phyloP scores from a whole-genome alignment of 2,329 filamentous ascomycete genomes.

The Epichloe gansuensis region DNA sequence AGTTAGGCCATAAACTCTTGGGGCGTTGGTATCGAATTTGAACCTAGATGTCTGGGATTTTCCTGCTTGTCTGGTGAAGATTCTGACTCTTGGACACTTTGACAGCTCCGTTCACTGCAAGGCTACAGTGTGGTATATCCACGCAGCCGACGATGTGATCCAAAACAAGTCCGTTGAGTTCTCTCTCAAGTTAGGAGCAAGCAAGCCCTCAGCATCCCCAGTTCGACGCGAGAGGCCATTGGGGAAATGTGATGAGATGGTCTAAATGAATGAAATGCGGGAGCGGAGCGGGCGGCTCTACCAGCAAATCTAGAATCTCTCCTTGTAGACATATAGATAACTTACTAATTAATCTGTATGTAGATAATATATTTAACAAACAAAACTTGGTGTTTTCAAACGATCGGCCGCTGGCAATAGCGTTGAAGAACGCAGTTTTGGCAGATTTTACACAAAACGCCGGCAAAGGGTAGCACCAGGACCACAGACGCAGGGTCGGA shows the following conservation, averaged over 20 bases:
- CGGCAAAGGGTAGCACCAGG: slow-evolving; percentile 3
- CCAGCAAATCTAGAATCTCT: background rate
- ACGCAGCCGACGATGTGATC: background rate
- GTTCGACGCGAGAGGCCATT: background rate
- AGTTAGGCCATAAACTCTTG: too few species aligned
- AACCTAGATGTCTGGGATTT: background rate
- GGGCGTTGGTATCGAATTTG: background rate
- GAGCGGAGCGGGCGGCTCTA: background rate
- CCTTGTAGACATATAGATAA: background rate
- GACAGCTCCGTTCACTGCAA: background rate
- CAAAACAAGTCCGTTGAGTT: background rate
- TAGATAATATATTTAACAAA: background rate
- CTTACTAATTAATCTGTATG: background rate
- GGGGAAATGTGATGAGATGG: background rate
- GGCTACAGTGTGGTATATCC: background rate
- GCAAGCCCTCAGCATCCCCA: background rate
- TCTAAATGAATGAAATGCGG: slow-evolving; percentile 5
- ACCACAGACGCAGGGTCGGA: background rate
- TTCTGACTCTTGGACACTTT: background rate
- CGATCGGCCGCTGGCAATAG: background rate
- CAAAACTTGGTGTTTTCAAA: background rate
- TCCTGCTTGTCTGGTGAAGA: background rate
- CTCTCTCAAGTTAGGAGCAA: background rate
- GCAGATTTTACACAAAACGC: background rate
- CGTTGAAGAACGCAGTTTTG: background rate